Evolutionary conservation across 2,329 filamentous ascomycete genomes (phyloP), one percentile per base, ranked within the genome.

Genomic region (Lecanoromycetidae sp.): DNA sequence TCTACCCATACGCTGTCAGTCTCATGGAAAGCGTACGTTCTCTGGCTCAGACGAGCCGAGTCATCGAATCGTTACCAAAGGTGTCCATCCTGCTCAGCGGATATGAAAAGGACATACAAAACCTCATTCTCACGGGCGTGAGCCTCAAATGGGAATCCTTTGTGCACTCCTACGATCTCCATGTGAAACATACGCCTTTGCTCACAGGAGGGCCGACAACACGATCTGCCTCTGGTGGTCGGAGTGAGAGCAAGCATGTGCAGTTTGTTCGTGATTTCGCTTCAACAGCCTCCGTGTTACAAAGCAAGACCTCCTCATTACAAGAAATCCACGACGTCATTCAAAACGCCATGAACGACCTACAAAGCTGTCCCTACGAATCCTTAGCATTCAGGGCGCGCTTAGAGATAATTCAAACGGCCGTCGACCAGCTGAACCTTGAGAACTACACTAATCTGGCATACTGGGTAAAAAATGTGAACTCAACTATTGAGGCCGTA

Each of bases 11-110:
- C 60, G 91, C 93, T 20, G 88, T 98, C 55, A 96, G 88, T 60
- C 69, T 99, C 55, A 98, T 98, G 87, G 91, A 99, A 67, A 96
- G 87, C 58, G 87, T 96, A n/a, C 79, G 88, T 49, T 96, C 87
- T 0, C 82, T 94, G 54, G 77, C 87, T 2, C 90, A 96, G 65
- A 95, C 87, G 0, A 82, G 83, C 56, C 80, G 87, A 25, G 79
- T 84, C 42, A 93, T 98, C 50, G 72, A 79, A 15, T 78, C 83
- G 46, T 90, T 98, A 85, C 77, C 81, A 9, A 84, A 90, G 55
- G 87, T 95, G 49, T 79, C 87, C 1, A 81, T 94, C 40, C 71
- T 99, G 19, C 73, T 98, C 20, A 87, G 85, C 60, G 87, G 90
- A 20, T 94, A 96, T 60, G 80, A 87, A 55, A 94, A 93, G 55